Evolutionary conservation across 495 filamentous ascomycete genomes (phyloP).

Genomic region (Xylaria longipes): DNA sequence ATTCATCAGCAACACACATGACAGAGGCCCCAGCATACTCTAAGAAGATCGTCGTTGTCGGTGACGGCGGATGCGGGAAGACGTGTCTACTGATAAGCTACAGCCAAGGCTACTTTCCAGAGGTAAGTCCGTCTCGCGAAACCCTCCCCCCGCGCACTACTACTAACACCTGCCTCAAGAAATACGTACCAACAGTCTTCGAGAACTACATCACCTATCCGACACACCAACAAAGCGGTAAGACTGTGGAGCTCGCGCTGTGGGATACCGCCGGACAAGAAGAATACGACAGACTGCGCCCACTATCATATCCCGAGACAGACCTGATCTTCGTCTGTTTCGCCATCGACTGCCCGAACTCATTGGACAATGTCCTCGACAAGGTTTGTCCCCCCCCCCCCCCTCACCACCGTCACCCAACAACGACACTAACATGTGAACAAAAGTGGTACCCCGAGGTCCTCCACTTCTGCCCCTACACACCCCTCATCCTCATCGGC

Average conservation of each 20-base stretch:
- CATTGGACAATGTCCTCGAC: constrained; percentile 96
- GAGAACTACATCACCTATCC: constrained; percentile 99
- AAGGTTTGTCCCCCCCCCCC: constrained; percentile 67
- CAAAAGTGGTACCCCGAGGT: constrained; percentile 97
- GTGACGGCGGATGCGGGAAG: constrained; percentile 98
- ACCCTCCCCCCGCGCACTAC: not conserved
- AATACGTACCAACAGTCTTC: constrained; percentile 99
- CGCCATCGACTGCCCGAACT: constrained; percentile 98
- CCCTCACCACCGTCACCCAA: not conserved
- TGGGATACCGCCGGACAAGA: constrained; percentile 99
- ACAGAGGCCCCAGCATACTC: constrained; percentile 91
- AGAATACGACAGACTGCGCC: constrained; percentile 95
- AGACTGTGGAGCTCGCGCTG: constrained; percentile 92
- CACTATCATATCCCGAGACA: constrained; percentile 96
- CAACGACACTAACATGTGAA: not conserved
- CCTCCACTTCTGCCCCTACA: constrained; percentile 97
- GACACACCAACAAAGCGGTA: constrained; percentile 81
- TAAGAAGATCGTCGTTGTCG: constrained; percentile 98
- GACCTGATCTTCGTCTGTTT: constrained; percentile 99
- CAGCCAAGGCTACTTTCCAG: constrained; percentile 96
- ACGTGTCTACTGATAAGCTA: constrained; percentile 98
- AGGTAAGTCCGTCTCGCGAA: constrained; percentile 63
- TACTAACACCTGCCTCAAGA: constrained; percentile 58
- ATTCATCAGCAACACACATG: constrained; percentile 81
- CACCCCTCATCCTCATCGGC: constrained; percentile 91